Evolutionary conservation across 1,284 basidiomycete genomes (phyloP).

Genomic region (Irpex sp.): DNA sequence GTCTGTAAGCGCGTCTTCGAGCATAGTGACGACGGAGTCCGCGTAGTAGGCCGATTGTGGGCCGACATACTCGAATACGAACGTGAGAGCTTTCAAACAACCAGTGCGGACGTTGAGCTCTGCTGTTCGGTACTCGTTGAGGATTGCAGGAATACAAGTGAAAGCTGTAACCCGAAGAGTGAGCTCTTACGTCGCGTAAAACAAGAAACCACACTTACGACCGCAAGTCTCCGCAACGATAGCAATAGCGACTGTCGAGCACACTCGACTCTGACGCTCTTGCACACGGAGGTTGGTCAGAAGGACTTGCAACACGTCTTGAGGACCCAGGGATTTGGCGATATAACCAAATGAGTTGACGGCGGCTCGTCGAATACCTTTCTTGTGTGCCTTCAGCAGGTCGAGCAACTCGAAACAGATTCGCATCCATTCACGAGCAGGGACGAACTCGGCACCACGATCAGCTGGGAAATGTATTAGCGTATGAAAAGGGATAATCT

Average conservation of each 20-base stretch:
- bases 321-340: slow-evolving; percentile 97
- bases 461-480: slow-evolving; percentile 55
- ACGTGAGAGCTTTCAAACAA: slow-evolving; percentile 96
- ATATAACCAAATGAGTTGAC: slow-evolving; percentile 99
- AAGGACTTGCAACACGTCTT: slow-evolving; percentile 95
- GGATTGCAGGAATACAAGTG: slow-evolving; percentile 97
- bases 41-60: slow-evolving; percentile 98
- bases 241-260: slow-evolving; percentile 97
- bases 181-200: neutral
- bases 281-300: slow-evolving; percentile 97
- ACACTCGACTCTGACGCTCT: slow-evolving; percentile 98
- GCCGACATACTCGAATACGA: slow-evolving; percentile 99
- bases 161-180: slow-evolving; percentile 56
- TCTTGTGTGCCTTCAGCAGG: slow-evolving; percentile 98
- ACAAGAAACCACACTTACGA: slow-evolving; percentile 46
- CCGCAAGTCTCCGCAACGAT: slow-evolving; percentile 98
- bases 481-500: neutral
- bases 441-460: slow-evolving; percentile 97
- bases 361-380: slow-evolving; percentile 95
- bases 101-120: slow-evolving; percentile 99
- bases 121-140: slow-evolving; percentile 97
- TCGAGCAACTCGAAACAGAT: slow-evolving; percentile 99
- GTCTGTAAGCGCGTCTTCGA: slow-evolving; percentile 97
- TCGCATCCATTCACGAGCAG: slow-evolving; percentile 99
- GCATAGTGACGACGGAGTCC: slow-evolving; percentile 94